Evolutionary conservation across 805 yeast genomes (phyloP), one percentile per base, ranked within the genome.

Genomic region (Metschnikowia continentalis): DNA sequence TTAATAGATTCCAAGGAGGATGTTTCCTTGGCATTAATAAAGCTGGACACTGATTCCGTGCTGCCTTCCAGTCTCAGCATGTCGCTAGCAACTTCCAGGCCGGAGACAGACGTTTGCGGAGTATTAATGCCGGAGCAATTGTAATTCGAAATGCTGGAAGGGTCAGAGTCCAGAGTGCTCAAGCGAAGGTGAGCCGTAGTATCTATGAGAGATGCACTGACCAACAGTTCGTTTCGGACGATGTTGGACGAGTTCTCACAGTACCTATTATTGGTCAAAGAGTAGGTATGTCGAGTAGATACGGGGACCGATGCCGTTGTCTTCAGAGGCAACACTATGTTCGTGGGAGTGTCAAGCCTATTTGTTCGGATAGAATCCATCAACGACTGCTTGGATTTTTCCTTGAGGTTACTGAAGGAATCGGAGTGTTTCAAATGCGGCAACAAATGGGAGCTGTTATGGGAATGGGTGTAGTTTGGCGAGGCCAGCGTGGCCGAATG

Each of bases 91-190:
- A 35, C 40, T 19, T 58, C 61, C 5, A 54, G 49, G 17, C 54
- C 56, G n/a, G 55, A 52, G 22, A 68, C 62, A 2, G 70, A 65
- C 1, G 73, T 68, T 15, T 65, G 65, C 2, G 73, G 72, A 2
- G 73, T 68, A 40, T 62, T 67, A 3, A 68, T 57, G 22, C 57
- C 51, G 8, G 68, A 58, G 22, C 65, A 54, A 48, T 54, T 61
- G 45, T 58, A 63, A 49, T 58, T 61, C n/a, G 63, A 59, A 11
- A 61, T 35, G 32, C 64, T 58, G 14, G 65, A 61, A 19, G 71
- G 63, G 22, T 55, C 54, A 10, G 61, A 58, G 47, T 62, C 56
- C 51, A 50, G 54, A 1, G 44, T 26, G 17, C 40, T 35, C 15
- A 33, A 23, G 26, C 50, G 52, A 14, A 42, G 46, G 30, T 35